A percentile compares a stretch with the other conserved stretches of the same genome.
phyloP scores from a whole-genome alignment of 2,329 filamentous ascomycete species.

The Magnaporthiopsis incrustans region DNA sequence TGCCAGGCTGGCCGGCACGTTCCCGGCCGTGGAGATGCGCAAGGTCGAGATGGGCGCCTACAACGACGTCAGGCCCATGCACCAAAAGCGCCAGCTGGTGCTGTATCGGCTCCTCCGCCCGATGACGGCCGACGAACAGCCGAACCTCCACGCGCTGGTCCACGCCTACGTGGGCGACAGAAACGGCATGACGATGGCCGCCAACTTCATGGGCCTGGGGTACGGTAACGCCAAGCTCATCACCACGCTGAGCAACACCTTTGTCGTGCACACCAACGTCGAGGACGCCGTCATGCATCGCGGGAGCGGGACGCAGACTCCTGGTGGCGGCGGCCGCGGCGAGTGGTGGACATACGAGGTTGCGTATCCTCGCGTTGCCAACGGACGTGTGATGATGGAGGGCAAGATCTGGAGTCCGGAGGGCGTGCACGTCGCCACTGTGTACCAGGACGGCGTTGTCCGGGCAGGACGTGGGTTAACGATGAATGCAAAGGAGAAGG shows the following conservation, averaged over 20 bases:
- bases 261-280: constrained; percentile 43
- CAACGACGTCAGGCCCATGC: constrained; percentile 32
- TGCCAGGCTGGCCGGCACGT: constrained; percentile 28
- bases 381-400: constrained; percentile 38
- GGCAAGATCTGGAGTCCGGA: constrained; percentile 46
- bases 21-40: constrained; percentile 44
- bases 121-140: constrained; percentile 13
- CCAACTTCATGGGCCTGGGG: constrained; percentile 40
- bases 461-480: constrained; percentile 18
- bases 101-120: constrained; percentile 40
- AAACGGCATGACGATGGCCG: constrained; percentile 45
- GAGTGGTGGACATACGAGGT: constrained; percentile 49
- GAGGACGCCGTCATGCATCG: constrained; percentile 38
- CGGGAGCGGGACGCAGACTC: constrained; percentile 8
- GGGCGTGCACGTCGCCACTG: constrained; percentile 45
- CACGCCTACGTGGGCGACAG: constrained; percentile 46
- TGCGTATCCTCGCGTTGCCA: constrained; percentile 37
- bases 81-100: constrained; percentile 40
- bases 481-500: constrained; percentile 8
- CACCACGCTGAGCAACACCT: constrained; percentile 41
- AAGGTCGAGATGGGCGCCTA: constrained; percentile 44
- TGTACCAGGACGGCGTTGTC: constrained; percentile 45
- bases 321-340: constrained; percentile 15
- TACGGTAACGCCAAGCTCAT: constrained; percentile 28
- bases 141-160: constrained; percentile 37